phyloP scores from a whole-genome alignment of 768 basidiomycete species.

The Pisolithus albus region DNA sequence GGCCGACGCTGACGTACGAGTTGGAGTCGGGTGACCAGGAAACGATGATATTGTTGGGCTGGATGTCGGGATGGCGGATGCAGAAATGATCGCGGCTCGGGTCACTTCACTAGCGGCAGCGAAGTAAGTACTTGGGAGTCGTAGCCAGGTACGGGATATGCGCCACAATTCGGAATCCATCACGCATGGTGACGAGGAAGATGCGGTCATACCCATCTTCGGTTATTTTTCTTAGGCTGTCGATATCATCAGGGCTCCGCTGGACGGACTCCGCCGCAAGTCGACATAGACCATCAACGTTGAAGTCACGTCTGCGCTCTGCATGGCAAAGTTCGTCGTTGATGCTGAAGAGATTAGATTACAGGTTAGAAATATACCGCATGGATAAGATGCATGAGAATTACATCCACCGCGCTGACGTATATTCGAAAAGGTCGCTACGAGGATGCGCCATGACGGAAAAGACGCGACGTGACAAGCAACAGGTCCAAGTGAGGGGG shows the following conservation, averaged over 20 bases:
- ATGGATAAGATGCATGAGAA: constrained; percentile 26
- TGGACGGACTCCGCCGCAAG: constrained; percentile 39
- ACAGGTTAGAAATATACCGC: constrained; percentile 23
- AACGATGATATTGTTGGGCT: constrained; percentile 44
- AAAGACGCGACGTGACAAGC: constrained; percentile 11
- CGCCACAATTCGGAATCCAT: constrained; percentile 8
- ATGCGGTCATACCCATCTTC: too few species aligned
- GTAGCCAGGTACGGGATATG: constrained; percentile 4
- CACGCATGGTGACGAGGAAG: too few species aligned
- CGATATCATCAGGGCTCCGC: constrained; percentile 33
- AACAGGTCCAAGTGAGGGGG: constrained; percentile 11
- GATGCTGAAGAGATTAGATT: constrained; percentile 26
- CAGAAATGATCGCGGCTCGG: constrained; percentile 34
- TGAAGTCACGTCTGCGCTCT: constrained; percentile 39
- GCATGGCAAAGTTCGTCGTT: constrained; percentile 40
- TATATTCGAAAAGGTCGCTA: constrained; percentile 35
- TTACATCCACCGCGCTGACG: constrained; percentile 40
- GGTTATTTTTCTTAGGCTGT: neutral
- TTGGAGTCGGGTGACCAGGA: constrained; percentile 38
- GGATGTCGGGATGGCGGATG: constrained; percentile 41
- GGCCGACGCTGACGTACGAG: constrained; percentile 31
- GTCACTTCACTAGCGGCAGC: constrained; percentile 29
- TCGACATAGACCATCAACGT: constrained; percentile 33
- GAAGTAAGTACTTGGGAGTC: constrained; percentile 22
- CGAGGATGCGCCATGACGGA: constrained; percentile 23